phyloP scores from a whole-genome alignment of 352 stramenopile genomes.

The Phytopythium helicoides region DNA sequence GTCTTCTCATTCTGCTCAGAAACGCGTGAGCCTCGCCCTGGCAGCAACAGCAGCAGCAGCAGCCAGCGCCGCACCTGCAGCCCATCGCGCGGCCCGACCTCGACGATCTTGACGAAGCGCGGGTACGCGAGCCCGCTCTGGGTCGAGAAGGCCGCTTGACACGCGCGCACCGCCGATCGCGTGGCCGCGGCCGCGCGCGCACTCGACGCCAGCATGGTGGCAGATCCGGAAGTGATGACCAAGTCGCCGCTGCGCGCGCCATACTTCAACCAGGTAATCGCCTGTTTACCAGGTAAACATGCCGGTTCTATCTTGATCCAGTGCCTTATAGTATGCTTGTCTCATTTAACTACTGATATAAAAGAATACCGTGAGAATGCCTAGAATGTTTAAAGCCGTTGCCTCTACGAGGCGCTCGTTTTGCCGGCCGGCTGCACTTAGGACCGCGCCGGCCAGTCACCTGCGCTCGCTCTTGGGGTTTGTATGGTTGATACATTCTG shows the following conservation, averaged over 20 bases:
- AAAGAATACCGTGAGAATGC: too few relatives aligned
- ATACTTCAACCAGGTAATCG: constrained; percentile 14
- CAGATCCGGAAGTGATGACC: too few relatives aligned
- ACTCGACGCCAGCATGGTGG: constrained; percentile 4
- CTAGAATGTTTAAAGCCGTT: too few relatives aligned
- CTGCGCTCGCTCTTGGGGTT: constrained; percentile 12
- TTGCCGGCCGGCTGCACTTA: too few relatives aligned
- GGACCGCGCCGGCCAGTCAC: constrained; percentile 27
- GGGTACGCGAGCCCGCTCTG: constrained; percentile 39
- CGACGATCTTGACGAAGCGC: constrained; percentile 88
- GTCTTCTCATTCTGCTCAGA: constrained; percentile 89
- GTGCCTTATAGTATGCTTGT: too few relatives aligned
- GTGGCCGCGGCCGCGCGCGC: too few relatives aligned
- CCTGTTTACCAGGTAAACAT: background rate
- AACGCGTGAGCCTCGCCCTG: too few relatives aligned
- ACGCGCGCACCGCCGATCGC: too few relatives aligned
- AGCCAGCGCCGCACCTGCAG: constrained; percentile 83
- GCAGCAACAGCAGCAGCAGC: too few relatives aligned
- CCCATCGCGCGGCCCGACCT: constrained; percentile 95
- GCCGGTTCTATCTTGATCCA: too few relatives aligned
- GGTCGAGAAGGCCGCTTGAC: constrained; percentile 8
- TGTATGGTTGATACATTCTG: constrained; percentile 33
- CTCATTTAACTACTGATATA: too few relatives aligned
- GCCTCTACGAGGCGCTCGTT: too few relatives aligned
- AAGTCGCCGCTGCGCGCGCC: constrained; percentile 3